These are phyloP conservation scores for Xylaria sp. DNA, from an alignment of 2,329 filamentous ascomycete species.

Conservation along the genomic window DNA sequence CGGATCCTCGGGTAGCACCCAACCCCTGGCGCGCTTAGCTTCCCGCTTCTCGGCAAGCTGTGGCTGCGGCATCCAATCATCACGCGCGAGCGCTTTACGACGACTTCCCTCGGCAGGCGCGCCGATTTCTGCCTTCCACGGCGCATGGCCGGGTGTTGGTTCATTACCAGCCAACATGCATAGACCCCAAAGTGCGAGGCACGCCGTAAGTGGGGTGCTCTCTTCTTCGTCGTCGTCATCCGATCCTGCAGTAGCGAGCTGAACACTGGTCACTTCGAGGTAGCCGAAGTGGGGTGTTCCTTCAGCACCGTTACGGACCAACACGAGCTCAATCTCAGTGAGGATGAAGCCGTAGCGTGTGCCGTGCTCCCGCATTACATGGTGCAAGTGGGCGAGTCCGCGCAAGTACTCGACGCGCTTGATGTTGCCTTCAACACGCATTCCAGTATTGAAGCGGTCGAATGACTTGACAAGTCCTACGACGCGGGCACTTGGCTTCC, in stretches of 20 bases:
- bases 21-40: constrained; percentile 77
- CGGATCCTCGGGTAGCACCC: constrained; percentile 79
- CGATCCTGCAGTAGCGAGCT: constrained; percentile 58
- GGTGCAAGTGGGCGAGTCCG: constrained; percentile 85
- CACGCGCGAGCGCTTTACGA: constrained; percentile 74
- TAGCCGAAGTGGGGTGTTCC: constrained; percentile 86
- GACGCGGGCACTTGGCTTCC: constrained; percentile 58
- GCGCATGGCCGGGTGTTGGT: constrained; percentile 65
- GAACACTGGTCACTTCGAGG: constrained; percentile 76
- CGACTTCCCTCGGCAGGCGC: constrained; percentile 78
- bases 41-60: constrained; percentile 80
- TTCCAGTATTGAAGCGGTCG: constrained; percentile 93
- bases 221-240: constrained; percentile 49
- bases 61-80: constrained; percentile 79
- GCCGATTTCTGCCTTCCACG: constrained; percentile 77
- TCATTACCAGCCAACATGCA: constrained; percentile 76
- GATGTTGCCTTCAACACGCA: constrained; percentile 85
- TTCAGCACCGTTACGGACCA: constrained; percentile 82
- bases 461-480: constrained; percentile 86
- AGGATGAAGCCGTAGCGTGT: constrained; percentile 96
- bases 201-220: constrained; percentile 69
- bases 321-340: constrained; percentile 93
- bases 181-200: constrained; percentile 80
- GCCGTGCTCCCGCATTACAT: constrained; percentile 91
- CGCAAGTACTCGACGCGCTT: constrained; percentile 90